These are phyloP conservation scores for Rhodomyrtus psidioides DNA, from an alignment of 441 rosid genomes.

Conservation along the genomic window DNA sequence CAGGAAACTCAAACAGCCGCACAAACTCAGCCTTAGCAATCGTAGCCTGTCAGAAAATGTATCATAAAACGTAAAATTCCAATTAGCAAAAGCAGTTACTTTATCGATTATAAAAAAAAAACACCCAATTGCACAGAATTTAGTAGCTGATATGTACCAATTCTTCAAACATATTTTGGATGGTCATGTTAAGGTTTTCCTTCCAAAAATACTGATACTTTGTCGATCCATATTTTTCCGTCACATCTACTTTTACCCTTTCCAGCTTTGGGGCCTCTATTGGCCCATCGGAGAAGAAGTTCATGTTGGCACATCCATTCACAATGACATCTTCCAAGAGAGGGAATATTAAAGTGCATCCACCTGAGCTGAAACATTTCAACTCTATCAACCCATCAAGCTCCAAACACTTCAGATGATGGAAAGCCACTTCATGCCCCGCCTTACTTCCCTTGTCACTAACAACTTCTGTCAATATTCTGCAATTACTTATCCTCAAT, in stretches of 20 bases:
- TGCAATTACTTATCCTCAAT: not conserved
- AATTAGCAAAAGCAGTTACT: not conserved
- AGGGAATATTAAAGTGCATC: not conserved
- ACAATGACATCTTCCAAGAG: not conserved
- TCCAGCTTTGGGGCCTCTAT: not conserved
- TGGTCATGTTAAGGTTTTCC: not conserved
- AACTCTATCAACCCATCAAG: not conserved
- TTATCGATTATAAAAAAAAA: fast-evolving
- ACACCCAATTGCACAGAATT: not conserved
- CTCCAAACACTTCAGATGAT: not conserved
- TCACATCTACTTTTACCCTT: too few relatives aligned
- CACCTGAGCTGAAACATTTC: not conserved
- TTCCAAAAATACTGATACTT: not conserved
- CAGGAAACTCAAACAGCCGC: not conserved
- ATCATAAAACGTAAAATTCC: too few relatives aligned
- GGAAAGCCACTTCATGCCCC: not conserved
- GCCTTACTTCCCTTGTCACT: not conserved
- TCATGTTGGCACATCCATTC: not conserved
- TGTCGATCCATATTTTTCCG: too few relatives aligned
- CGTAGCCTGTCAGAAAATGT: too few relatives aligned
- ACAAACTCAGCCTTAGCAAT: too few relatives aligned
- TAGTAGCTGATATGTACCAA: not conserved
- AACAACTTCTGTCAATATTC: not conserved
- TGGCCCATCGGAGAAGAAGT: not conserved
- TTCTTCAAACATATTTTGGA: not conserved